Conservation (phyloP, 345 rosid species). For the Heritiera littoralis region DNA sequence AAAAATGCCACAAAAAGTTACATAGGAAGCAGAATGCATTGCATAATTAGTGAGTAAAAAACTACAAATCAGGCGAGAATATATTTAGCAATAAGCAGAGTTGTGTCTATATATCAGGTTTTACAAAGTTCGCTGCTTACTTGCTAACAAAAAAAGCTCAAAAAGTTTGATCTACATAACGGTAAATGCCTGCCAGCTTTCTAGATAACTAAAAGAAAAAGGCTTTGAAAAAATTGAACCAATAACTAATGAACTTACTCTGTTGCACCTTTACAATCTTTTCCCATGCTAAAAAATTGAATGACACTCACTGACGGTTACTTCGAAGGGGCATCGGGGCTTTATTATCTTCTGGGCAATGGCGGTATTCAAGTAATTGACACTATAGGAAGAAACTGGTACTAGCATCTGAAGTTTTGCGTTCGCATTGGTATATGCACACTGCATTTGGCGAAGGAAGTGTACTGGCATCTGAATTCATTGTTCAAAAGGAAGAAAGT, state of each 20-base stretch:
- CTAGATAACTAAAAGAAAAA: background rate
- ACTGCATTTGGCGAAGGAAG: background rate
- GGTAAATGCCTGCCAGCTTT: background rate
- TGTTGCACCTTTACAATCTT: background rate
- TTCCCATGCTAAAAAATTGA: background rate
- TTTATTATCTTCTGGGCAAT: background rate
- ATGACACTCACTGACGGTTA: background rate
- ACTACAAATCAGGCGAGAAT: background rate
- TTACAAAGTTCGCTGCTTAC: background rate
- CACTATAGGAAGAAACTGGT: background rate
- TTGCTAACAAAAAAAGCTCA: background rate
- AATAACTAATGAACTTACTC: background rate
- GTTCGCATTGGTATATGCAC: background rate
- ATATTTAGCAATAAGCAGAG: background rate
- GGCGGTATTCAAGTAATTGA: background rate
- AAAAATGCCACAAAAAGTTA: background rate
- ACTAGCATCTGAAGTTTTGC: background rate
- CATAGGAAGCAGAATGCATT: background rate
- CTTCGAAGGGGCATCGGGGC: background rate
- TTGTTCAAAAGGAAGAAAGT: slow-evolving; percentile 67
- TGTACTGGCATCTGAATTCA: background rate
- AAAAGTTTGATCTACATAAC: background rate
- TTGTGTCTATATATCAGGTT: background rate
- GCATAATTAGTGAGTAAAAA: background rate
- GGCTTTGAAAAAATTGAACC: background rate